Evolutionary conservation across 1,284 basidiomycete genomes (phyloP).

Genomic region (Takashimella koratensis): DNA sequence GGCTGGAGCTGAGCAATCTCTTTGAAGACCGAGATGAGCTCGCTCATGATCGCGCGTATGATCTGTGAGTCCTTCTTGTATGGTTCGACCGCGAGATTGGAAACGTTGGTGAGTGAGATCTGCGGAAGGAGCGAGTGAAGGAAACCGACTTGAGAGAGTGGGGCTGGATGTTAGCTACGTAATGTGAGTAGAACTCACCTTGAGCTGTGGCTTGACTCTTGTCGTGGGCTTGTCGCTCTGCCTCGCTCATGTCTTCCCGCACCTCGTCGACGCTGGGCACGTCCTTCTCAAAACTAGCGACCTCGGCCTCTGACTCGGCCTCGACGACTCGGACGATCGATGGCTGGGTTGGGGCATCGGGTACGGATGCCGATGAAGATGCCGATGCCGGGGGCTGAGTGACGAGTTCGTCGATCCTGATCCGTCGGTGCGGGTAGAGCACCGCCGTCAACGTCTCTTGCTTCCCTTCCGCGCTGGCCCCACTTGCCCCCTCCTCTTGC

Average conservation of each 20-base stretch:
- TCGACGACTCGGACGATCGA: slow-evolving; percentile 5
- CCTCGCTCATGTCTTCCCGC: slow-evolving; percentile 45
- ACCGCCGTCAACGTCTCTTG: slow-evolving; percentile 88
- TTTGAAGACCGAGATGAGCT: slow-evolving; percentile 97
- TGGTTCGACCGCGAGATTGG: slow-evolving; percentile 74
- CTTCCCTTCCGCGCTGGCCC: slow-evolving; percentile 30
- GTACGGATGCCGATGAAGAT: background rate
- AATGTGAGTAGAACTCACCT: background rate
- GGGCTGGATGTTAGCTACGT: background rate
- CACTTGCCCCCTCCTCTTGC: slow-evolving; percentile 46
- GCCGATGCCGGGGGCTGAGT: slow-evolving; percentile 25
- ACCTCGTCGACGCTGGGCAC: slow-evolving; percentile 55
- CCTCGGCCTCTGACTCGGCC: slow-evolving; percentile 37
- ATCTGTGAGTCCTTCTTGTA: slow-evolving; percentile 93
- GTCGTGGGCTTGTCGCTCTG: slow-evolving; percentile 18
- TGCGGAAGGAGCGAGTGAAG: slow-evolving; percentile 69
- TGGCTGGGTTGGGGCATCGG: background rate
- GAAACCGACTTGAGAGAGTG: slow-evolving; percentile 58
- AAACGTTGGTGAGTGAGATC: slow-evolving; percentile 87
- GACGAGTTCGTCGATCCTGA: slow-evolving; percentile 79
- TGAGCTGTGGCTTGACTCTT: background rate
- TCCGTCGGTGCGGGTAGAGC: slow-evolving; percentile 89
- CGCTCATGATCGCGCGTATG: slow-evolving; percentile 91
- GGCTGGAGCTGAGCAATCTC: slow-evolving; percentile 97
- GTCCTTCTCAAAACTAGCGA: slow-evolving; percentile 59